These are phyloP conservation scores for Xylariales sp. DNA, from an alignment of 2,329 filamentous ascomycete species.

Conservation along the genomic window DNA sequence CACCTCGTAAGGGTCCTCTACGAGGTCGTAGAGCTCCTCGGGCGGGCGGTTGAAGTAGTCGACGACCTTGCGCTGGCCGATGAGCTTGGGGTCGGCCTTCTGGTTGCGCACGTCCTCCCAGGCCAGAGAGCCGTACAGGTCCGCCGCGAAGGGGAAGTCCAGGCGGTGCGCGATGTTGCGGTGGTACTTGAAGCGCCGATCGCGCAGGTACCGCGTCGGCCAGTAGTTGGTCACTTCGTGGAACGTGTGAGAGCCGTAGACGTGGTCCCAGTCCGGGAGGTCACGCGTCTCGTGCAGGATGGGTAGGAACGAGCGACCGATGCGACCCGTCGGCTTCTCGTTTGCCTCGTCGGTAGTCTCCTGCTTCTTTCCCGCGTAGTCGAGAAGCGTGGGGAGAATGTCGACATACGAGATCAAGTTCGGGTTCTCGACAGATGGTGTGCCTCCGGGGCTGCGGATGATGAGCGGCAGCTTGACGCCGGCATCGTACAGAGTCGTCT, in stretches of 20 bases:
- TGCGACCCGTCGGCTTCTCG: neutral
- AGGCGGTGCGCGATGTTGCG: slow-evolving; percentile 44
- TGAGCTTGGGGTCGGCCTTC: slow-evolving; percentile 17
- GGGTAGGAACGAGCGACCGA: neutral
- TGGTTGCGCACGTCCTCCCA: slow-evolving; percentile 41
- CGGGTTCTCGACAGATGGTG: slow-evolving; percentile 26
- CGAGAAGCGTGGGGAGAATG: slow-evolving; percentile 39
- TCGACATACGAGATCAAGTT: slow-evolving; percentile 43
- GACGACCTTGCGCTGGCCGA: slow-evolving; percentile 34
- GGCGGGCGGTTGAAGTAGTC: slow-evolving; percentile 37
- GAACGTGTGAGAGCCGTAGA: slow-evolving; percentile 48
- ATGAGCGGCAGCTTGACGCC: slow-evolving; percentile 40
- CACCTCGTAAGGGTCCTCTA: slow-evolving; percentile 39
- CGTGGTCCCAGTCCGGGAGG: slow-evolving; percentile 8
- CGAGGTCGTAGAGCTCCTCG: slow-evolving; percentile 43
- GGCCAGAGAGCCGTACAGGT: slow-evolving; percentile 37
- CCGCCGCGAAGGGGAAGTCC: slow-evolving; percentile 43
- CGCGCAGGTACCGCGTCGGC: slow-evolving; percentile 38
- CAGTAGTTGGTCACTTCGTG: slow-evolving; percentile 47
- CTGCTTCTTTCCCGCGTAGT: slow-evolving; percentile 26
- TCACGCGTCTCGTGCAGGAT: neutral
- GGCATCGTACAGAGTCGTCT: slow-evolving; percentile 45
- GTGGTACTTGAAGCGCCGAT: slow-evolving; percentile 37
- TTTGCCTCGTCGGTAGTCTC: no score
- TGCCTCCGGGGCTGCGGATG: slow-evolving; percentile 26